Percentiles rank a stretch among this genome's conserved stretches.
These are phyloP conservation scores for Fonsecaea multimorphosa DNA, from an alignment of 2,329 filamentous ascomycete species.

Conservation along the genomic window DNA sequence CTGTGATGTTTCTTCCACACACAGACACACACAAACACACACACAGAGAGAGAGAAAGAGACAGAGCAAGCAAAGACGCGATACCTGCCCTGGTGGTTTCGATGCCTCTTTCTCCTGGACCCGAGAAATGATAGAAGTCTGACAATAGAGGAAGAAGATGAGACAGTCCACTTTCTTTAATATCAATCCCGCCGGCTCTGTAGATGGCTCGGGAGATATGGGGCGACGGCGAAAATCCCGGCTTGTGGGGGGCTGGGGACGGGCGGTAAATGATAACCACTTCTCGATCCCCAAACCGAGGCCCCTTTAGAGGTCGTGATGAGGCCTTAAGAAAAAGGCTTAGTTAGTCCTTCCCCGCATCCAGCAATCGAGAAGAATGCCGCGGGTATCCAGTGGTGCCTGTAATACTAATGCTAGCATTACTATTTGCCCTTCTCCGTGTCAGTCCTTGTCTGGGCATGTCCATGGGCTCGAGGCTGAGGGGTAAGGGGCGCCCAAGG, in stretches of 20 bases:
- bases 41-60: neutral
- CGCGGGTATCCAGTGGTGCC: neutral
- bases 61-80: neutral
- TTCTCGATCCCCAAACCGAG: neutral
- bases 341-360: conserved; percentile 16
- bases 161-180: too few relatives aligned
- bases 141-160: neutral
- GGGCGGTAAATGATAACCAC: neutral
- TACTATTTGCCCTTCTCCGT: neutral
- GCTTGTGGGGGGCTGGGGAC: neutral
- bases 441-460: neutral
- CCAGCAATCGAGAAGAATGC: conserved; percentile 6
- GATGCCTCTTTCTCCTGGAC: neutral
- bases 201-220: neutral
- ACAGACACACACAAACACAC: neutral
- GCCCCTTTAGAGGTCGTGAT: neutral
- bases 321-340: too few relatives aligned
- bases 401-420: neutral
- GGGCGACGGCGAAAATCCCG: neutral
- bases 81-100: neutral
- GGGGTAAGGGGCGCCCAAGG: conserved; percentile 3
- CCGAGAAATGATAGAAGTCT: neutral
- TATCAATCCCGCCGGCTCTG: neutral
- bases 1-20: neutral
- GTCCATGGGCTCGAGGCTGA: conserved; percentile 6